These are phyloP conservation scores for Fusarium zealandicum DNA, from an alignment of 2,329 filamentous ascomycete species.

Conservation along the genomic window DNA sequence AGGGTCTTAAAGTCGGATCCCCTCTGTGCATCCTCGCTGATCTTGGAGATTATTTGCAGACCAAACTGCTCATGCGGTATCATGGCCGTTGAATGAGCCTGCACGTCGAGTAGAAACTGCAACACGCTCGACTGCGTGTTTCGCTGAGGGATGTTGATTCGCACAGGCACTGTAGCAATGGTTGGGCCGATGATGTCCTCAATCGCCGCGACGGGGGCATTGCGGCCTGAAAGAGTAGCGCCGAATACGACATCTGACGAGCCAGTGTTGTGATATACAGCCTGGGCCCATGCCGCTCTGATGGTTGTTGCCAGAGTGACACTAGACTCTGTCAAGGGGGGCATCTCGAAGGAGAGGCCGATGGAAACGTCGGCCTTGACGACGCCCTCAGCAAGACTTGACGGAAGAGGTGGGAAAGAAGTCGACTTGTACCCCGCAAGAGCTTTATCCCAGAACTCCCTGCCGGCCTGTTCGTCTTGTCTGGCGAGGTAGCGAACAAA, in stretches of 20 bases:
- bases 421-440: not conserved
- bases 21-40: not conserved
- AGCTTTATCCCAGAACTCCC: not conserved
- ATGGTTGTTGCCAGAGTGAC: constrained; percentile 17
- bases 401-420: constrained; percentile 3
- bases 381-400: not conserved
- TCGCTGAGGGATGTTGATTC: constrained; percentile 20
- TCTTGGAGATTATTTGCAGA: constrained; percentile 13
- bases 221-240: constrained; percentile 34
- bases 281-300: constrained; percentile 18
- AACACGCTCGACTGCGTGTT: not conserved
- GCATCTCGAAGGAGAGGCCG: constrained; percentile 3
- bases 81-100: constrained; percentile 23
- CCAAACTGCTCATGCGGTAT: constrained; percentile 25
- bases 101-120: constrained; percentile 51
- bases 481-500: constrained; percentile 4
- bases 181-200: constrained; percentile 39
- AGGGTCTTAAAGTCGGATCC: constrained; percentile 15
- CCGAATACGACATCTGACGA: constrained; percentile 44
- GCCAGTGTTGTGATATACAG: constrained; percentile 10
- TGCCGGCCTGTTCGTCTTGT: not conserved
- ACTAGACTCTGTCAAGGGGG: not conserved
- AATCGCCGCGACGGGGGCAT: constrained; percentile 35
- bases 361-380: not conserved
- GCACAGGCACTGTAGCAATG: constrained; percentile 40